Evolutionary conservation across 1,284 basidiomycete genomes (phyloP).

Genomic region (Trametes versicolor): DNA sequence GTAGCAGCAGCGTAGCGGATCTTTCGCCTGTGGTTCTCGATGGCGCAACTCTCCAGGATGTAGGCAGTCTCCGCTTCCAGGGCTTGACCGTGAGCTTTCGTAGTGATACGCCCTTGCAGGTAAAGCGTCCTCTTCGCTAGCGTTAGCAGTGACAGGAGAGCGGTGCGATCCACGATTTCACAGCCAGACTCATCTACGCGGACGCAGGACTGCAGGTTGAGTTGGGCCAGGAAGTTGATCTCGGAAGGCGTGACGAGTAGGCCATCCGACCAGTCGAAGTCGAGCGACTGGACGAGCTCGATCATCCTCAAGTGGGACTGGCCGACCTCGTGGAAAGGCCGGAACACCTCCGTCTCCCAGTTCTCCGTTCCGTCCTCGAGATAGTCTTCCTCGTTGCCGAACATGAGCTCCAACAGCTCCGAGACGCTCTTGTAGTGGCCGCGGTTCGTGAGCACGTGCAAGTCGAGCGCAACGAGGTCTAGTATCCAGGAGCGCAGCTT

Average conservation of each 20-base stretch:
- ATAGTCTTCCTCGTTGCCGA: constrained; percentile 66
- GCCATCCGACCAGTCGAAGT: constrained; percentile 90
- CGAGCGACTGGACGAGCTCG: constrained; percentile 86
- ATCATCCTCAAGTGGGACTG: constrained; percentile 88
- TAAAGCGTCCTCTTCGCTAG: constrained; percentile 70
- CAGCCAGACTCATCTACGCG: constrained; percentile 79
- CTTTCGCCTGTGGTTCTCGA: constrained; percentile 89
- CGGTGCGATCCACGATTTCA: constrained; percentile 82
- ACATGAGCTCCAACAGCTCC: constrained; percentile 79
- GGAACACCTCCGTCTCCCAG: constrained; percentile 61
- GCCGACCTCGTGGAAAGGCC: constrained; percentile 75
- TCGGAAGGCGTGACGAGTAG: constrained; percentile 65
- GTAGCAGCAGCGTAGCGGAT: constrained; percentile 76
- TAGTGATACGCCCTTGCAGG: constrained; percentile 73
- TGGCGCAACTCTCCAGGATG: constrained; percentile 82
- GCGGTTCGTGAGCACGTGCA: constrained; percentile 87
- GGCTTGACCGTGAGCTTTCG: constrained; percentile 70
- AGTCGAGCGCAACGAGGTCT: constrained; percentile 88
- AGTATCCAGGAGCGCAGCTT: constrained; percentile 88
- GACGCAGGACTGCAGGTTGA: constrained; percentile 83
- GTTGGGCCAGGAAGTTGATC: constrained; percentile 73
- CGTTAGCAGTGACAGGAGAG: constrained; percentile 74
- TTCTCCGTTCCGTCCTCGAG: constrained; percentile 51
- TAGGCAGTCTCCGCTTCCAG: constrained; percentile 78
- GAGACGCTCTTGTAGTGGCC: constrained; percentile 77